Percentiles rank a stretch among this genome's conserved stretches.
These are phyloP conservation scores for Tanacetum coccineum DNA, from an alignment of 129 eudicot genomes.

Conservation along the genomic window DNA sequence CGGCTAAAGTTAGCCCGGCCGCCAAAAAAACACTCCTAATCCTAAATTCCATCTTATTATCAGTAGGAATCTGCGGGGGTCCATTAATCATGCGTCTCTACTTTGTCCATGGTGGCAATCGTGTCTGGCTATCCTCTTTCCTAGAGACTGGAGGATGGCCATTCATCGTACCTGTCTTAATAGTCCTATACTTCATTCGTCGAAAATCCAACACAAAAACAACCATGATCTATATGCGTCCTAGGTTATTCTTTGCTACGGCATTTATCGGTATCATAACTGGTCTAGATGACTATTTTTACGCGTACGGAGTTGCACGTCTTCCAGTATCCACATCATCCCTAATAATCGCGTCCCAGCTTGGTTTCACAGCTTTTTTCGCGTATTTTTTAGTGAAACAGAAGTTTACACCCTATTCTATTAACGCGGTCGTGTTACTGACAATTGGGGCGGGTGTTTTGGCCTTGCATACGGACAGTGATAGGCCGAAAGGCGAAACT, in stretches of 20 bases:
- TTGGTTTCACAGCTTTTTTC: conserved; percentile 43
- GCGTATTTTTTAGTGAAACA: conserved; percentile 41
- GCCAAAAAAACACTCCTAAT: too few species aligned
- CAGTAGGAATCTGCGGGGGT: too few species aligned
- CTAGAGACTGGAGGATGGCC: too few species aligned
- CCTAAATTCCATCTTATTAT: too few species aligned
- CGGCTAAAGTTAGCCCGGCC: too few species aligned
- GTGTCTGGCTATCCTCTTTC: too few species aligned
- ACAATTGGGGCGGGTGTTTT: too few species aligned
- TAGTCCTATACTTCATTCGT: conserved; percentile 28
- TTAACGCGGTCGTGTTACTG: too few species aligned
- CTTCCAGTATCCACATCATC: conserved; percentile 40
- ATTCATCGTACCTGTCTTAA: too few species aligned
- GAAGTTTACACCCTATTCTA: conserved; percentile 39
- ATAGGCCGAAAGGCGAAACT: conserved; percentile 49
- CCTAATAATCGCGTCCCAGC: conserved; percentile 36
- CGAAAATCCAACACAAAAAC: conserved; percentile 5
- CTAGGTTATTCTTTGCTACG: conserved; percentile 20
- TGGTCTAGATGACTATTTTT: conserved; percentile 34
- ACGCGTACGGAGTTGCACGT: conserved; percentile 35
- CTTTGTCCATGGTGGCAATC: too few species aligned
- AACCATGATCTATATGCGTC: conserved; percentile 23
- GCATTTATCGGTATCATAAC: conserved; percentile 31
- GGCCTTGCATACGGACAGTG: conserved; percentile 34
- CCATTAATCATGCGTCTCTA: too few species aligned